Evolutionary conservation across 163 green algal genomes (phyloP).

Genomic region (Prototheca stagnorum): DNA sequence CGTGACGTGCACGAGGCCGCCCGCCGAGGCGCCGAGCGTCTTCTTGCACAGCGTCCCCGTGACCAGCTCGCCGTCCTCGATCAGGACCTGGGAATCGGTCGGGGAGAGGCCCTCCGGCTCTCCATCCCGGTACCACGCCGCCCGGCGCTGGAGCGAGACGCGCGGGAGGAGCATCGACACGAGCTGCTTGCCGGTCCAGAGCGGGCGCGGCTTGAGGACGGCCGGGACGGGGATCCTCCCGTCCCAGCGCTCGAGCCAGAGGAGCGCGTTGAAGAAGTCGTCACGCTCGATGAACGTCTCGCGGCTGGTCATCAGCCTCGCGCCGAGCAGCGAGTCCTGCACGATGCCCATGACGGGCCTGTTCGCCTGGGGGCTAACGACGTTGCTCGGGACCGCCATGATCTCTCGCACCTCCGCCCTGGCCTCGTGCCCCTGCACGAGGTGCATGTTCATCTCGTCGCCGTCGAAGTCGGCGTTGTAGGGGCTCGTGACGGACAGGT

Average conservation of each 20-base stretch:
- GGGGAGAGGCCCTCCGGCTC: conserved; percentile 68
- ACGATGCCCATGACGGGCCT: conserved; percentile 98
- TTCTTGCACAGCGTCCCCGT: conserved; percentile 93
- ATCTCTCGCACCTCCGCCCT: conserved; percentile 87
- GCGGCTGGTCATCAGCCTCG: conserved; percentile 84
- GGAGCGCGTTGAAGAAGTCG: conserved; percentile 91
- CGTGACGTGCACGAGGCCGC: conserved; percentile 84
- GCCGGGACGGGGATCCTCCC: conserved; percentile 72
- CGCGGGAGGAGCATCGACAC: conserved; percentile 77
- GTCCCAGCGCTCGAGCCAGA: conserved; percentile 92
- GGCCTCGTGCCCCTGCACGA: conserved; percentile 79
- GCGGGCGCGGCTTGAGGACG: conserved; percentile 84
- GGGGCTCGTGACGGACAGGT: conserved; percentile 88
- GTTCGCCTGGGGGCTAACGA: conserved; percentile 89
- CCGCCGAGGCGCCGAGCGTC: conserved; percentile 63
- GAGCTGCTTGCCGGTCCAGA: conserved; percentile 98
- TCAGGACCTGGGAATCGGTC: conserved; percentile 76
- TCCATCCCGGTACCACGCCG: conserved; percentile 70
- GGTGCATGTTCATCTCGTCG: conserved; percentile 99
- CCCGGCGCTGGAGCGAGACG: conserved; percentile 68
- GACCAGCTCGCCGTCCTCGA: conserved; percentile 70
- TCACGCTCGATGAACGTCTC: conserved; percentile 91
- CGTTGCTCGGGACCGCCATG: conserved; percentile 96
- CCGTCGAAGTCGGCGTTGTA: conserved; percentile 99
- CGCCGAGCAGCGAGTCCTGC: conserved; percentile 87